Evolutionary conservation across 106 monocot genomes (phyloP).

Genomic region (Dendrobium officinale): DNA sequence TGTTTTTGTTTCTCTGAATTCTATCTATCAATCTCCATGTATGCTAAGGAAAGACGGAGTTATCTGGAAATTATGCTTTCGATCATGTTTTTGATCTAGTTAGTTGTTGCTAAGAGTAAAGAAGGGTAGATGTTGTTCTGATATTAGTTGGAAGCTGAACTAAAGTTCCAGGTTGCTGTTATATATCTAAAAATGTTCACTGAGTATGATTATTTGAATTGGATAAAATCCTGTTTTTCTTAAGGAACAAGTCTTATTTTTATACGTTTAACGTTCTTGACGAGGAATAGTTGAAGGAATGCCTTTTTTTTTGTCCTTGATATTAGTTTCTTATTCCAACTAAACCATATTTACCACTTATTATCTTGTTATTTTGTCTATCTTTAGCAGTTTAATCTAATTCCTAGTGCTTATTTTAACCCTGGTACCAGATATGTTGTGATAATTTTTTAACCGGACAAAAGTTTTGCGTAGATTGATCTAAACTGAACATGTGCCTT

Average conservation of each 20-base stretch:
- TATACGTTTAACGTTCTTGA: neutral
- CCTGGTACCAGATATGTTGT: neutral
- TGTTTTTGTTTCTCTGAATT: neutral
- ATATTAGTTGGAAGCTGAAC: neutral
- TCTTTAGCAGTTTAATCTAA: neutral
- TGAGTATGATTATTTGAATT: neutral
- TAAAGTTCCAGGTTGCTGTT: neutral
- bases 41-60: neutral
- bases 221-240: neutral
- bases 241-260: neutral
- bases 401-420: neutral
- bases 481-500: neutral
- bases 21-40: neutral
- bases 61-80: neutral
- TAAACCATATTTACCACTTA: neutral
- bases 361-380: neutral
- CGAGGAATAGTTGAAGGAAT: neutral
- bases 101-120: neutral
- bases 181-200: neutral
- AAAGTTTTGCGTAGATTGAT: neutral
- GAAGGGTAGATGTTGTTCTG: neutral
- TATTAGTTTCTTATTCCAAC: neutral
- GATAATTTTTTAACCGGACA: neutral
- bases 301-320: neutral
- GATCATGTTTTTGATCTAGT: constrained; percentile 3